A percentile compares a stretch with the other conserved stretches of the same genome.
Conservation (phyloP, 2,329 filamentous ascomycete genomes). For the Aureobasidium sp. region DNA sequence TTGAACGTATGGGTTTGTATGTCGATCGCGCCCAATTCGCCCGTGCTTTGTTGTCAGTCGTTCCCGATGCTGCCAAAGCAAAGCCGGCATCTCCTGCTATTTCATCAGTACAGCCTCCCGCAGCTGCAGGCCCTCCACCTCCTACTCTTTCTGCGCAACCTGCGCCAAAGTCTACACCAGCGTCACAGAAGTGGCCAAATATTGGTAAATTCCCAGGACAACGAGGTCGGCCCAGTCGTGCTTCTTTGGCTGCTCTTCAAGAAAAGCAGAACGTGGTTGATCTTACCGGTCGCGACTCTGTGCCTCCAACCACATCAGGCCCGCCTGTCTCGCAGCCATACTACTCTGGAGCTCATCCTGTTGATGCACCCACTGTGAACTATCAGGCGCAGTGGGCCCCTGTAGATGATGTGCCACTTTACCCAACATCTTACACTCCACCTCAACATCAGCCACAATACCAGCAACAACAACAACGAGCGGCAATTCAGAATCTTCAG, state of each 20-base stretch:
- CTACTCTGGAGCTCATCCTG: background rate
- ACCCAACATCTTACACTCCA: background rate
- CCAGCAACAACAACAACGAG: background rate
- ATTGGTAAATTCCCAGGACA: constrained; percentile 2
- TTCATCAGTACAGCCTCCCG: background rate
- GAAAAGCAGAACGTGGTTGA: background rate
- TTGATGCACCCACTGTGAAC: background rate
- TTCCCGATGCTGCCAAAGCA: constrained; percentile 33
- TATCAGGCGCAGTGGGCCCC: constrained; percentile 8
- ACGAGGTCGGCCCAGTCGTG: constrained; percentile 6
- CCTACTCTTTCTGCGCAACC: background rate
- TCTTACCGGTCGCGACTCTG: background rate
- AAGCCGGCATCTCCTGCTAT: background rate
- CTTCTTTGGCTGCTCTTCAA: constrained; percentile 14
- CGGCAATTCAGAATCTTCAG: background rate
- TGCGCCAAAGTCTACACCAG: background rate
- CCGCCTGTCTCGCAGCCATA: background rate
- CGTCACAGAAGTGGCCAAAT: background rate
- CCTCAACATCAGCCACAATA: background rate
- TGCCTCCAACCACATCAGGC: background rate
- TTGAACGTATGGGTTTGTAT: constrained; percentile 41
- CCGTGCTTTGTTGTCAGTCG: constrained; percentile 38
- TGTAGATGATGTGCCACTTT: background rate
- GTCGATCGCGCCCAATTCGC: constrained; percentile 47
- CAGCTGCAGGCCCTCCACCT: background rate